phyloP scores from a whole-genome alignment of 2,329 filamentous ascomycete species.

The Chaetomiaceae sp. region DNA sequence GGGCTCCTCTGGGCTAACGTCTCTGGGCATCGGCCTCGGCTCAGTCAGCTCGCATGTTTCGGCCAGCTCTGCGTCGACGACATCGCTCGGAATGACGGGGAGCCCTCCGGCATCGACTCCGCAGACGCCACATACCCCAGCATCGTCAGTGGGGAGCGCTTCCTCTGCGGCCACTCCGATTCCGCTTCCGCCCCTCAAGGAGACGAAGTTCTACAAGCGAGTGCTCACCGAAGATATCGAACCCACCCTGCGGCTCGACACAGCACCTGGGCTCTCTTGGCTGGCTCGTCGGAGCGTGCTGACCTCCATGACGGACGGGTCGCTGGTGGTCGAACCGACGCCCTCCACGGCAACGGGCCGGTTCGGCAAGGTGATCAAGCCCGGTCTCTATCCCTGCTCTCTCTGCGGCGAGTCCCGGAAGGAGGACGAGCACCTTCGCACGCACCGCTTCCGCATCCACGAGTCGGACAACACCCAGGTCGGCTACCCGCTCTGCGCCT shows the following conservation, averaged over 20 bases:
- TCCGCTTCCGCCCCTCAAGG: constrained; percentile 63
- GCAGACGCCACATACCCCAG: constrained; percentile 52
- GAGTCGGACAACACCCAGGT: constrained; percentile 78
- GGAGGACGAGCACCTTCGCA: constrained; percentile 64
- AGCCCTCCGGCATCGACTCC: constrained; percentile 46
- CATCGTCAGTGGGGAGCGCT: constrained; percentile 43
- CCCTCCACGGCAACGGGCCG: constrained; percentile 45
- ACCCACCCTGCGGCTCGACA: constrained; percentile 82
- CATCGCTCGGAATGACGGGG: constrained; percentile 47
- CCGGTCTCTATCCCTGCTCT: constrained; percentile 64
- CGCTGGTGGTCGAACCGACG: constrained; percentile 83
- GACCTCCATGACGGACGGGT: constrained; percentile 75
- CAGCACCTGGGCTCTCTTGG: constrained; percentile 88
- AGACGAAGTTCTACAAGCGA: constrained; percentile 91
- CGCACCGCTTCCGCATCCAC: constrained; percentile 81
- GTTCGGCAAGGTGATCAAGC: constrained; percentile 42
- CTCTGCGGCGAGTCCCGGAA: constrained; percentile 81
- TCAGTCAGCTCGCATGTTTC: constrained; percentile 23
- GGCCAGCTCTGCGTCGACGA: constrained; percentile 52
- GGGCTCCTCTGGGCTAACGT: constrained; percentile 43
- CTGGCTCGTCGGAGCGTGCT: constrained; percentile 80
- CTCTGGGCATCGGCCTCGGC: constrained; percentile 36
- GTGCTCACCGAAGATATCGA: constrained; percentile 86
- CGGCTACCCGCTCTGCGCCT: constrained; percentile 79
- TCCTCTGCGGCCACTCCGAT: constrained; percentile 33